A percentile compares a stretch with the other conserved stretches of the same genome.
Conservation (phyloP, 2,329 filamentous ascomycete species). For the Penicillium thymicola region DNA sequence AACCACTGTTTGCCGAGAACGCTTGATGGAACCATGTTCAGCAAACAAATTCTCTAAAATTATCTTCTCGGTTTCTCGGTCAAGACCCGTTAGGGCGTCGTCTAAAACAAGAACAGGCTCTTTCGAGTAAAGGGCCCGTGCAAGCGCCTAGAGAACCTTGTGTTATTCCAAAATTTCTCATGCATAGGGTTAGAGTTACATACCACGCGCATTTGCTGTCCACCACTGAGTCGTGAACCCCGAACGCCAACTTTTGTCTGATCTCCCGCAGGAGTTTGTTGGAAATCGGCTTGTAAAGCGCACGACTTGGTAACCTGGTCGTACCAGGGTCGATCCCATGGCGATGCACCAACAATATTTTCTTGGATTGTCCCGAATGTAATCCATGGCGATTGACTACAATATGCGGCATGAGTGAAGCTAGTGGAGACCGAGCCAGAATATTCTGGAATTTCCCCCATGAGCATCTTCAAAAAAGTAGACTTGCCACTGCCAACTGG, state of each 20-base stretch:
- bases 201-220: constrained; percentile 27
- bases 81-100: constrained; percentile 46
- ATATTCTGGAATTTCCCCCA: constrained; percentile 14
- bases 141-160: constrained; percentile 32
- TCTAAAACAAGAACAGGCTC: constrained; percentile 45
- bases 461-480: constrained; percentile 16
- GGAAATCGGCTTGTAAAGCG: constrained; percentile 11
- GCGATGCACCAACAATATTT: constrained; percentile 14
- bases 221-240: constrained; percentile 17
- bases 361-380: constrained; percentile 15
- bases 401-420: constrained; percentile 15
- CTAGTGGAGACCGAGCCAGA: constrained; percentile 16
- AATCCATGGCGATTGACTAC: constrained; percentile 22
- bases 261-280: constrained; percentile 20
- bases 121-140: constrained; percentile 45
- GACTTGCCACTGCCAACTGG: constrained; percentile 22
- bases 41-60: constrained; percentile 43
- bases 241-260: constrained; percentile 23
- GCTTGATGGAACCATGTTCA: constrained; percentile 37
- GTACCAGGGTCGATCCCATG: constrained; percentile 13
- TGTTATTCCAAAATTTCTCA: background rate
- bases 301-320: constrained; percentile 10
- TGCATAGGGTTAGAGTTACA: background rate
- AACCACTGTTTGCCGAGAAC: constrained; percentile 33
- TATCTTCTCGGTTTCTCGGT: constrained; percentile 41